Evolutionary conservation across 108 stramenopile genomes (phyloP).

Genomic region (Fragilariopsis cylindrus): DNA sequence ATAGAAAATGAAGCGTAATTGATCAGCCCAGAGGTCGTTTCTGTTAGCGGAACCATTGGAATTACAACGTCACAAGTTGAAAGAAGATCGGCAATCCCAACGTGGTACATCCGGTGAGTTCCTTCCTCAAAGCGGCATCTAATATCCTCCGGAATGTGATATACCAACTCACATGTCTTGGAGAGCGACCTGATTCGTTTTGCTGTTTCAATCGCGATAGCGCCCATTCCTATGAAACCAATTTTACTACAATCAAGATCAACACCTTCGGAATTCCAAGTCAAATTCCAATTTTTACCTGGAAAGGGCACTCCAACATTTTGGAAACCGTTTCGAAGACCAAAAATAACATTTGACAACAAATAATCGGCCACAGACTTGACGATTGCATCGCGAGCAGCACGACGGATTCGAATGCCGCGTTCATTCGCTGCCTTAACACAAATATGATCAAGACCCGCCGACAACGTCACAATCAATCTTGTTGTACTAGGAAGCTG

Average conservation of each 20-base stretch:
- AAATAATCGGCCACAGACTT: constrained; percentile 53
- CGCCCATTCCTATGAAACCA: constrained; percentile 60
- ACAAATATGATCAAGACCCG: constrained; percentile 67
- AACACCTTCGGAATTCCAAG: constrained; percentile 60
- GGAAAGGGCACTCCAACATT: constrained; percentile 67
- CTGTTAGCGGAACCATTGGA: constrained; percentile 50
- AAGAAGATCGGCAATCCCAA: constrained; percentile 25
- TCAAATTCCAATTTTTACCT: constrained; percentile 50
- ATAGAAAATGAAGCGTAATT: constrained; percentile 26
- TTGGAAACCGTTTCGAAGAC: constrained; percentile 52
- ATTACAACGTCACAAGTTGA: constrained; percentile 51
- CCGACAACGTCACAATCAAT: constrained; percentile 56
- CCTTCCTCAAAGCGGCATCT: constrained; percentile 32
- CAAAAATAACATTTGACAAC: constrained; percentile 49
- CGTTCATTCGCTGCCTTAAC: constrained; percentile 41
- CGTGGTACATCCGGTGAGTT: constrained; percentile 29
- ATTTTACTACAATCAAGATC: constrained; percentile 44
- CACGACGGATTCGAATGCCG: constrained; percentile 50
- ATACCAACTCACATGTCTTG: constrained; percentile 43
- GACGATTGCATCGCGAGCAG: constrained; percentile 55
- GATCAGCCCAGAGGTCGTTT: constrained; percentile 45
- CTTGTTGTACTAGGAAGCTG: constrained; percentile 46
- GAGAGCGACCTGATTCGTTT: constrained; percentile 47
- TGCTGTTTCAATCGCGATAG: constrained; percentile 46
- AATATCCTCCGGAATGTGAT: constrained; percentile 41